Evolutionary conservation across 2,329 filamentous ascomycete species (phyloP).

Genomic region (Falciphora oryzae): DNA sequence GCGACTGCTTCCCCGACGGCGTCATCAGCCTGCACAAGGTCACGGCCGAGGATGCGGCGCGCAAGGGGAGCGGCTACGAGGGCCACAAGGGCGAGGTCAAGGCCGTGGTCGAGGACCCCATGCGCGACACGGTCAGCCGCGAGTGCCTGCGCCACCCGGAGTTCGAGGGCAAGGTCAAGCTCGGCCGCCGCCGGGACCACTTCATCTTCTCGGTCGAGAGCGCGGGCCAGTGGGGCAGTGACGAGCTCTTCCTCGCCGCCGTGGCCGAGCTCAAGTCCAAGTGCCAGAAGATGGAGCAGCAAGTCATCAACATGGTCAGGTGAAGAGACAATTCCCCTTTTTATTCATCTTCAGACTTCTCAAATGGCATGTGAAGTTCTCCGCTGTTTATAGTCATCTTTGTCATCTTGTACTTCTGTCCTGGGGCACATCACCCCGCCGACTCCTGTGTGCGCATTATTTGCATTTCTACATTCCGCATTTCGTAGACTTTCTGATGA

Average conservation of each 20-base stretch:
- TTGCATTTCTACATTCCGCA: not conserved
- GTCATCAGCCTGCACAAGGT: slow-evolving; percentile 78
- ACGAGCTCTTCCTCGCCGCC: slow-evolving; percentile 87
- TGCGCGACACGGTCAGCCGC: slow-evolving; percentile 91
- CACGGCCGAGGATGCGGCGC: slow-evolving; percentile 57
- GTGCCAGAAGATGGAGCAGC: slow-evolving; percentile 66
- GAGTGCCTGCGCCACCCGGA: slow-evolving; percentile 89
- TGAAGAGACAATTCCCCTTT: slow-evolving; percentile 22
- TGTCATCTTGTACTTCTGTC: not conserved
- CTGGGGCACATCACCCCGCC: not conserved
- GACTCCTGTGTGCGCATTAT: not conserved
- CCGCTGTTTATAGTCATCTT: not conserved
- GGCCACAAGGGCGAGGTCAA: slow-evolving; percentile 74
- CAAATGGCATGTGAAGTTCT: not conserved
- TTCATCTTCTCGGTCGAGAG: slow-evolving; percentile 98
- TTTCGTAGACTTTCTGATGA: not conserved
- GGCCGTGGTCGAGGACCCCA: slow-evolving; percentile 80
- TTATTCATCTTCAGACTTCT: slow-evolving; percentile 11
- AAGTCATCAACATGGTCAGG: slow-evolving; percentile 60
- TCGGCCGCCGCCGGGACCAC: slow-evolving; percentile 85
- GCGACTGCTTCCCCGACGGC: slow-evolving; percentile 79
- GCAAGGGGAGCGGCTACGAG: slow-evolving; percentile 60
- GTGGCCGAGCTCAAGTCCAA: slow-evolving; percentile 82
- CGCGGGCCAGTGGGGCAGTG: slow-evolving; percentile 89
- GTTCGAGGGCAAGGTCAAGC: slow-evolving; percentile 91